phyloP scores from a whole-genome alignment of 495 filamentous ascomycete species.

The Geoglossum glabrum region DNA sequence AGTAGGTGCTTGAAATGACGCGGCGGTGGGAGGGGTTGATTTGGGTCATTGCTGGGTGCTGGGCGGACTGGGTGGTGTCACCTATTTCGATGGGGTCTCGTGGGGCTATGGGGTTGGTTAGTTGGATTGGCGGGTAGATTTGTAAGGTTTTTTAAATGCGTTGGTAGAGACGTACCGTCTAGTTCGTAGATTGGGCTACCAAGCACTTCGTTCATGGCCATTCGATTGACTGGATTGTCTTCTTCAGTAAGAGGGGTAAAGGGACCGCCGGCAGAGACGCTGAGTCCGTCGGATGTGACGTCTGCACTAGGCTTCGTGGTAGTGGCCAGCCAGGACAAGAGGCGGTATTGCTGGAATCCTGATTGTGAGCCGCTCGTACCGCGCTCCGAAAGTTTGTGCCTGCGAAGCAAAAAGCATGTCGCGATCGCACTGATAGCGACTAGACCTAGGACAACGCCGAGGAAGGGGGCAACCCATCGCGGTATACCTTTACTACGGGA shows the following conservation, averaged over 20 bases:
- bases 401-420: conserved; percentile 32
- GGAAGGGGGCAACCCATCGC: conserved; percentile 38
- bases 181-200: background rate
- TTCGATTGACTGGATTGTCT: background rate
- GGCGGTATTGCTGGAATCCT: background rate
- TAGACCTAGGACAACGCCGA: conserved; percentile 46
- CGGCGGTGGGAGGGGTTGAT: background rate
- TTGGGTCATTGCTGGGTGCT: background rate
- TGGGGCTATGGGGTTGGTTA: background rate
- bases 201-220: background rate
- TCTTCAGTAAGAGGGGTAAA: background rate
- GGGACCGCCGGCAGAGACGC: background rate
- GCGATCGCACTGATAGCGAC: conserved; percentile 32
- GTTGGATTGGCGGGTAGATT: background rate
- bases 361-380: background rate
- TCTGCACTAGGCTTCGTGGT: background rate
- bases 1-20: background rate
- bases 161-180: background rate
- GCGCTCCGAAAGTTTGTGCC: conserved; percentile 11
- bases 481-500: conserved; percentile 26
- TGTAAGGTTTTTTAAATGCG: background rate
- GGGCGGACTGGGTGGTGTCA: background rate
- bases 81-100: background rate
- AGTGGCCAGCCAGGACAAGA: background rate
- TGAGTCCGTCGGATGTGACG: background rate